Evolutionary conservation across 768 basidiomycete genomes (phyloP), one percentile per base, ranked within the genome.

Genomic region (Phlegmacium glaucopus): DNA sequence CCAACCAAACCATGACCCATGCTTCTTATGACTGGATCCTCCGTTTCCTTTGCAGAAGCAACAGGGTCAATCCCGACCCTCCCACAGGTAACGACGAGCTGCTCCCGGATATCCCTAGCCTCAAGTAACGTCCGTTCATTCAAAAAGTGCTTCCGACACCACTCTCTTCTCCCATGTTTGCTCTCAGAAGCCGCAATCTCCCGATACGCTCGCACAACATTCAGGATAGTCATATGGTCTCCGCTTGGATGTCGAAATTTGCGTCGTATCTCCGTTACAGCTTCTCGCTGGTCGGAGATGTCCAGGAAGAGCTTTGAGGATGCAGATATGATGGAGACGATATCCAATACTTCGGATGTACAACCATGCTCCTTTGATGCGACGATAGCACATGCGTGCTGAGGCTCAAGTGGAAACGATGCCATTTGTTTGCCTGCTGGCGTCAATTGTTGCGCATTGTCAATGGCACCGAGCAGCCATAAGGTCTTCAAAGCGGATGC

Each of bases 211-310:
- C 81, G 77, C 18, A 94, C 71, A n/a, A 85, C 84, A 56, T 94
- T 94, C 52, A 97, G 77, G 45, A 88, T 76, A 16, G 90, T 94
- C 53, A 94, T 71, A 65, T 99, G 96, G 65, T 99, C 96, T 5
- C 96, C 95, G 27, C 83, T 78, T 0, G 83, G 70, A 66, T 94
- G 90, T 6, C 80, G 72, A 62, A 98, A 97, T 64, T 88, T 89
- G 34, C 72, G 67, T 4, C 91, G 79, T 2, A 83, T 83, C 42
- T 84, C 85, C 1, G 77, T 69, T 4, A 86, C 85, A 8, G 72
- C 72, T 34, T 93, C 89, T 17, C 93, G 83, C 27, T 85, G 76
- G 47, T 91, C 85, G 15, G 77, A 75, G 11, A 81, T 68, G 63
- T 95, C 90, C 45, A 90, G 52, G 69, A 94, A 94, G 22, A 94